Evolutionary conservation across 495 filamentous ascomycete species (phyloP), one percentile per base, ranked within the genome.

Genomic region (Tuber brumale): DNA sequence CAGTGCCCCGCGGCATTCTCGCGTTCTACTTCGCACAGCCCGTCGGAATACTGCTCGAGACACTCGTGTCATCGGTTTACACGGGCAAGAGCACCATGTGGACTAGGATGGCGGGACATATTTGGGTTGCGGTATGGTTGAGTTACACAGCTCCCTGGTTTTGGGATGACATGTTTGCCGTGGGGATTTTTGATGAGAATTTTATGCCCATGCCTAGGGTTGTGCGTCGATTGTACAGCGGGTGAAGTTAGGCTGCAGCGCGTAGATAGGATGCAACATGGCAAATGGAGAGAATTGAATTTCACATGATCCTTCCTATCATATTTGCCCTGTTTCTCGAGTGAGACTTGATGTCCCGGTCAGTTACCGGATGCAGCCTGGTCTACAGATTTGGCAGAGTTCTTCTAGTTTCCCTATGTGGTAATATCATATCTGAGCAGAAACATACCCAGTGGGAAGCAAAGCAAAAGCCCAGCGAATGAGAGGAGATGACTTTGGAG

Each of bases 111-210:
- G 71, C 71, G 46, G 78, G 78, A 8, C 75, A 75, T 71, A 23
- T 35, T 19, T 80, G 78, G 78, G 73, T 72, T 18, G 70, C 45
- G 14, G 35, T 51, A 23, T 80, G 77, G 77, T 14, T 80, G 7
- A 79, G 51, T 44, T 76, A 66, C 46, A 73, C 48, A 18, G 27
- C 76, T 6, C 78, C 78, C 12, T 73, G 66, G 46, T 76, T 80
- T 31, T 44, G 75, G 43, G 70, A 76, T 27, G 70, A 80, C 44
- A 80, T 80, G 78, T 80, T 80, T 76, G 78, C 73, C 23, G 75
- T 74, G 61, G 78, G 78, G 19, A 69, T 80, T 73, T 79, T 80
- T 76, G 78, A 80, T 27, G 76, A 70, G 41, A 79, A 77, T 16
- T 69, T 73, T 12, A 76, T 80, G n/a, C 78, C 76, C 18, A 75